Evolutionary conservation across 2,329 filamentous ascomycete genomes (phyloP).

Genomic region (Calonectria henricotiae): DNA sequence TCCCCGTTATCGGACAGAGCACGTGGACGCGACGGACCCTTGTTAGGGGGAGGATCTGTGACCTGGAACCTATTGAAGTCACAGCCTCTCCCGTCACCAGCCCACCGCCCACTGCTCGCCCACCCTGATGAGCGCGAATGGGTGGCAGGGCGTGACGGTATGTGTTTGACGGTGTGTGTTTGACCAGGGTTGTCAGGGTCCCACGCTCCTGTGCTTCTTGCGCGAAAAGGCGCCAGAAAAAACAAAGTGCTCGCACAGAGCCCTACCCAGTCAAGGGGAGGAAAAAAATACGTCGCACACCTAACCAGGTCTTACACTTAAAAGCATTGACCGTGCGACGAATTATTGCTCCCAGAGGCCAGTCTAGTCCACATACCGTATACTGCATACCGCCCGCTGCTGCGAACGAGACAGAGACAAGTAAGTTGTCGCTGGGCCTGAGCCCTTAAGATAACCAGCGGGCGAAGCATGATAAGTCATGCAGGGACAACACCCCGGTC

Average conservation of each 20-base stretch:
- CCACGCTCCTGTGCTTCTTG: conserved; percentile 28
- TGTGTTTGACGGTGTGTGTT: conserved; percentile 36
- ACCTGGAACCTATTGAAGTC: conserved; percentile 24
- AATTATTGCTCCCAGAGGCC: neutral
- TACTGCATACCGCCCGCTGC: conserved; percentile 26
- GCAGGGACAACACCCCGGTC: conserved; percentile 35
- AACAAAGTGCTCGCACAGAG: conserved; percentile 35
- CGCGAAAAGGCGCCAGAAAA: conserved; percentile 28
- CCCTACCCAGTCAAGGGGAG: neutral
- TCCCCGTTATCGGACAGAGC: conserved; percentile 41
- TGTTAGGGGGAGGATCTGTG: conserved; percentile 24
- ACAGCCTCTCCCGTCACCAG: conserved; percentile 28
- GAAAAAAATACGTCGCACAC: too few species aligned
- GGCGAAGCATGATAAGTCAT: conserved; percentile 37
- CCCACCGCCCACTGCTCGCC: conserved; percentile 24
- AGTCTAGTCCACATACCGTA: conserved; percentile 7
- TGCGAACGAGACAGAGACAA: conserved; percentile 32
- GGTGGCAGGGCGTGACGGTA: conserved; percentile 32
- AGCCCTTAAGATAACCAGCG: conserved; percentile 31
- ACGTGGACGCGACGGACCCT: conserved; percentile 45
- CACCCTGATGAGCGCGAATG: conserved; percentile 27
- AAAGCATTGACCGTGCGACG: too few species aligned
- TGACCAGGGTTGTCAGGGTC: conserved; percentile 34
- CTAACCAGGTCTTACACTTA: too few species aligned
- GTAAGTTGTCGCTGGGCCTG: conserved; percentile 28